Percentiles rank a stretch among this genome's conserved stretches.
phyloP scores from a whole-genome alignment of 2,329 filamentous ascomycete species.

The Apiospora marii region DNA sequence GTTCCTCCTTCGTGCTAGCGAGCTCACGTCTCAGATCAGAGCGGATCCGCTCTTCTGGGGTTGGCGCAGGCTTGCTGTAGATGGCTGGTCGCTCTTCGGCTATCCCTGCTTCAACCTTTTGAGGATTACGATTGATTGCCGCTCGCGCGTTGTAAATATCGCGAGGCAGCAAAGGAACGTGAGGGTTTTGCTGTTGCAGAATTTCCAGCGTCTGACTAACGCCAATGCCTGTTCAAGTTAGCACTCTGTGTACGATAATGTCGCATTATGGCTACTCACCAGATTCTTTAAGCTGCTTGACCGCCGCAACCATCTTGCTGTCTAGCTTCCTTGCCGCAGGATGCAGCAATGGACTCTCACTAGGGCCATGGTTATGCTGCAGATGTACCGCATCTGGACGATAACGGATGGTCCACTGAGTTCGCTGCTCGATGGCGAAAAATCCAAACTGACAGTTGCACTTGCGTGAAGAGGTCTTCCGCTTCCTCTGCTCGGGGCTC shows the following conservation, averaged over 20 bases:
- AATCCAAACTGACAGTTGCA: slow-evolving; percentile 76
- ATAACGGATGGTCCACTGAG: slow-evolving; percentile 72
- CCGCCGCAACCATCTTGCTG: slow-evolving; percentile 72
- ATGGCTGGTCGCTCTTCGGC: slow-evolving; percentile 70
- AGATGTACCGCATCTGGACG: slow-evolving; percentile 66
- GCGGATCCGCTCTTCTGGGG: slow-evolving; percentile 69
- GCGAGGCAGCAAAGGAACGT: slow-evolving; percentile 68
- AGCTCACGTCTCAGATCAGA: slow-evolving; percentile 68
- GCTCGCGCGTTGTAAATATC: slow-evolving; percentile 74
- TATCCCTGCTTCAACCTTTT: slow-evolving; percentile 66
- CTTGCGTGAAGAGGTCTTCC: slow-evolving; percentile 73
- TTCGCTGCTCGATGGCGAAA: slow-evolving; percentile 72
- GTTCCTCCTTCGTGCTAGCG: slow-evolving; percentile 63
- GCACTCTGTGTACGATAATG: slow-evolving; percentile 32
- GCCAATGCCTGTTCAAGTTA: slow-evolving; percentile 60
- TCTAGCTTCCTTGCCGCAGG: slow-evolving; percentile 71
- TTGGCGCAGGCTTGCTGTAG: slow-evolving; percentile 71
- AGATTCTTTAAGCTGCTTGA: slow-evolving; percentile 71
- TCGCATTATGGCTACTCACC: slow-evolving; percentile 53
- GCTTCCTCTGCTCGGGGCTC: slow-evolving; percentile 70
- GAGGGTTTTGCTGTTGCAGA: slow-evolving; percentile 68
- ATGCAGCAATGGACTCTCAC: slow-evolving; percentile 71
- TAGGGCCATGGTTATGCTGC: slow-evolving; percentile 70
- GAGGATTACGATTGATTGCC: slow-evolving; percentile 70
- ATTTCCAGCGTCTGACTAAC: slow-evolving; percentile 73